These are phyloP conservation scores for Hibiscus mutabilis DNA, from an alignment of 345 rosid species.

Conservation along the genomic window DNA sequence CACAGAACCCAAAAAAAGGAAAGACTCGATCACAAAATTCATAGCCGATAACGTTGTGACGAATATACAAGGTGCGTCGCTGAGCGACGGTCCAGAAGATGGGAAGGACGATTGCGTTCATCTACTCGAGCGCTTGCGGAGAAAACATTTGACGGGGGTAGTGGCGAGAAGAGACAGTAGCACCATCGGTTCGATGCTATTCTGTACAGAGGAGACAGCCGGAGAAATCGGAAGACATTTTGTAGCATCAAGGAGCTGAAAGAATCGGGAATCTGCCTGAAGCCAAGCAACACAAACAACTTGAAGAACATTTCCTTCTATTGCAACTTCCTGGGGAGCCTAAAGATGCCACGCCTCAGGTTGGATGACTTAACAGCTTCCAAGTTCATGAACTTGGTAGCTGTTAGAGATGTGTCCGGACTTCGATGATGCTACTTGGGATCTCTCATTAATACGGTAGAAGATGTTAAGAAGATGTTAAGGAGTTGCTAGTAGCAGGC, in stretches of 20 bases:
- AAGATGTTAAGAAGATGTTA: too few species aligned
- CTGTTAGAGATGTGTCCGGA: too few species aligned
- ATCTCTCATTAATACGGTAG: too few species aligned
- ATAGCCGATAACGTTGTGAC: neutral
- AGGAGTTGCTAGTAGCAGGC: too few species aligned
- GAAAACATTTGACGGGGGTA: too few species aligned
- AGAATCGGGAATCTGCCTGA: neutral
- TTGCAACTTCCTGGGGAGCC: neutral
- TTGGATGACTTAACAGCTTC: conserved; percentile 3
- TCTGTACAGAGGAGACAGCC: neutral
- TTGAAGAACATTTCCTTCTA: neutral
- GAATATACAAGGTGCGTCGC: neutral
- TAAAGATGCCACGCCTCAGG: neutral
- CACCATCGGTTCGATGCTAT: neutral
- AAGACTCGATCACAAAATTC: neutral
- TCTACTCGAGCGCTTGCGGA: conserved; percentile 19
- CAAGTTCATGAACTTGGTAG: conserved; percentile 11
- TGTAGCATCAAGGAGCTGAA: neutral
- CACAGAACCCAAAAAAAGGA: neutral
- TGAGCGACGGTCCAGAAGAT: neutral
- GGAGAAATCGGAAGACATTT: neutral
- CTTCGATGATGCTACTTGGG: too few species aligned
- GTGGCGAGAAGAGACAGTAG: neutral
- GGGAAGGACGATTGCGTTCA: neutral
- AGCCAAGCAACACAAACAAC: neutral